Conservation (phyloP, 345 rosid genomes). For the Stellera chamaejasme region DNA sequence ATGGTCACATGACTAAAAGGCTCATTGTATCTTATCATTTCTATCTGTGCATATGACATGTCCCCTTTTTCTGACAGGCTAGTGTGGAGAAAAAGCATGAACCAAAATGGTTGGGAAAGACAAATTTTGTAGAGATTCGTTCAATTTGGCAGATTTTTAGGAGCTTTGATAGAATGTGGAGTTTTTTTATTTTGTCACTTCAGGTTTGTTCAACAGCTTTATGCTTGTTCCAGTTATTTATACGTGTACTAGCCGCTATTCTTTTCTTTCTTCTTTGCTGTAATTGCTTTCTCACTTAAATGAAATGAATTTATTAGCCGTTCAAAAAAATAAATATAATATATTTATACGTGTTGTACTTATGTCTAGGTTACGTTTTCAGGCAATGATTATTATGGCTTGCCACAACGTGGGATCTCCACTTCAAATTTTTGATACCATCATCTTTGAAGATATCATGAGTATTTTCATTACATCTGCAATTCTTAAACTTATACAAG, state of each 20-base stretch:
- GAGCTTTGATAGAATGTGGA: constrained; percentile 98
- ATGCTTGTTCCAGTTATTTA: background rate
- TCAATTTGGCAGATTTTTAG: constrained; percentile 96
- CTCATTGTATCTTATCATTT: background rate
- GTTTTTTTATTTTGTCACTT: constrained; percentile 78
- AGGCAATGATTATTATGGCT: constrained; percentile 96
- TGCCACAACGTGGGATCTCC: constrained; percentile 93
- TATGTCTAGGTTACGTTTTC: constrained; percentile 17
- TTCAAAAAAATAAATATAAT: too few relatives aligned
- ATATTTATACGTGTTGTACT: background rate
- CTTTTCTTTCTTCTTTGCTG: too few relatives aligned
- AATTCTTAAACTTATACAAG: constrained; percentile 63
- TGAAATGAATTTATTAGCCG: too few relatives aligned
- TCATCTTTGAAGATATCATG: constrained; percentile 75
- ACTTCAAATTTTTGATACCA: constrained; percentile 59
- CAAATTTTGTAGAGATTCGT: constrained; percentile 86
- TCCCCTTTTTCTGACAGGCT: constrained; percentile 32
- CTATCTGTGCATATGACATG: constrained; percentile 2
- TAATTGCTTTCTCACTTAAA: too few relatives aligned
- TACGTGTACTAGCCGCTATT: background rate
- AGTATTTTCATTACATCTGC: constrained; percentile 92
- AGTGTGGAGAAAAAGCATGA: constrained; percentile 28
- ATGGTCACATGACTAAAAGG: background rate
- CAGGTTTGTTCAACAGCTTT: constrained; percentile 44
- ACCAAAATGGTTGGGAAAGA: constrained; percentile 78